A percentile compares a stretch with the other conserved stretches of the same genome.
Conservation (phyloP, 2,329 filamentous ascomycete genomes). For the Diplodia scrobiculata region DNA sequence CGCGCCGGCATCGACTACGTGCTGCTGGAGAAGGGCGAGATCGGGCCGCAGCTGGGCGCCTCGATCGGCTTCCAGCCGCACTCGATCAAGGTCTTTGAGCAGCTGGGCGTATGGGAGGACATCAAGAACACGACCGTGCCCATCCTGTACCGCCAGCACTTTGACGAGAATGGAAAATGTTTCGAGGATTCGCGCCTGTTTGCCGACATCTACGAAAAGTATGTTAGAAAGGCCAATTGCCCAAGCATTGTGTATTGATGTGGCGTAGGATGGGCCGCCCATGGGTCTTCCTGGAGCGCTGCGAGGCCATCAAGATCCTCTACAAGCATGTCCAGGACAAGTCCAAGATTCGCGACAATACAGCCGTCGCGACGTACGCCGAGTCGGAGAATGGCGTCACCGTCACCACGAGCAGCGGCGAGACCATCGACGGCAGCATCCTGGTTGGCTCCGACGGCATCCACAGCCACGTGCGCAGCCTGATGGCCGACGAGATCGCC, state of each 20-base stretch:
- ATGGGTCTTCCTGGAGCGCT: constrained; percentile 17
- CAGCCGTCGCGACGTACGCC: neutral
- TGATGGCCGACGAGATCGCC: constrained; percentile 23
- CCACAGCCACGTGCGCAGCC: constrained; percentile 22
- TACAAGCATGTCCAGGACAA: constrained; percentile 35
- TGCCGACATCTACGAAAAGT: constrained; percentile 7
- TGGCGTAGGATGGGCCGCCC: constrained; percentile 6
- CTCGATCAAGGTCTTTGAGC: constrained; percentile 35
- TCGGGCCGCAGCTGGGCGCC: constrained; percentile 35
- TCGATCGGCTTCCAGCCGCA: constrained; percentile 35
- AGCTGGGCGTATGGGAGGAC: constrained; percentile 32
- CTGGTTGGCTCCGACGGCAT: constrained; percentile 27
- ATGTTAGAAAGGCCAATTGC: neutral
- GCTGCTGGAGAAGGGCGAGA: constrained; percentile 35
- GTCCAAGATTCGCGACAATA: constrained; percentile 31
- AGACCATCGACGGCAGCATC: constrained; percentile 27
- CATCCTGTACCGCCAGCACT: constrained; percentile 11
- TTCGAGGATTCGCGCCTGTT: constrained; percentile 18
- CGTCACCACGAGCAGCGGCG: constrained; percentile 33
- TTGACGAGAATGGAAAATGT: constrained; percentile 18
- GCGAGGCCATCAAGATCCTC: constrained; percentile 15
- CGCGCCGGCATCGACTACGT: constrained; percentile 33
- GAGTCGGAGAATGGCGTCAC: constrained; percentile 29
- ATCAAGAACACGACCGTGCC: constrained; percentile 10
- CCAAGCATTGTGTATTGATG: neutral